Base-by-base conservation (phyloP, 345 rosid species). In the Salix viminalis region DNA sequence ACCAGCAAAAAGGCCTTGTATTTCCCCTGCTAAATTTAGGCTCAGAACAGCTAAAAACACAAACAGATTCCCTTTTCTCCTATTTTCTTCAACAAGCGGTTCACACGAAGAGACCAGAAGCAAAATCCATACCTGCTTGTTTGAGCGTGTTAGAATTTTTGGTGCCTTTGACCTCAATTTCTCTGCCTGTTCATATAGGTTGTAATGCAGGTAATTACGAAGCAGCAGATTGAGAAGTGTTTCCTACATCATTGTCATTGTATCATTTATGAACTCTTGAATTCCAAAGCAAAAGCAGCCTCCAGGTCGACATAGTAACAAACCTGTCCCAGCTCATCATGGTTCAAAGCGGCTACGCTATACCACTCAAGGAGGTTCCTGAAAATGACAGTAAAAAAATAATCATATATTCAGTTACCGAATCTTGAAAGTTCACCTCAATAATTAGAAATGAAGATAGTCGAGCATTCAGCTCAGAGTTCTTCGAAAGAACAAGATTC, bases 251-350 rank as follows among this genome's bases (percentile, higher is more conserved):
- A 77, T 18, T 50, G 56, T 50, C n/a, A 18, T 18, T 50, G 56
- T 50, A 18, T 50, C 21, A 50, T 21, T 5, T 50, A 50, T 18
- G n/a, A 50, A 2, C 56, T 50, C 19, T 19, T 50, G 56, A 50
- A 50, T 50, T 50, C 19, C 56, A 18, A 16, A 39, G n/a, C 42
- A 39, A 9, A 39, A 50, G 6, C 56, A 50, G 18, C n/a, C 56
- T 50, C 21, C 56, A 50, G 9, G 56, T 50, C 9, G 56, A 50
- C 56, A n/a, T 18, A 18, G n/a, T 6, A 50, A 50, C 56, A 6
- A 50, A 94, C 98, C 93, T 91, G 97, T 23, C 97, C 92, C 75
- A 92, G 86, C 79, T 92, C 94, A 87, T 91, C 97, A 87, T 89
- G 98, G 66, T 89, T 93, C 76, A 90, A 70, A 23, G 96, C 91